These are phyloP conservation scores for Boletellus sp. DNA, from an alignment of 1,284 basidiomycete genomes.

Conservation along the genomic window DNA sequence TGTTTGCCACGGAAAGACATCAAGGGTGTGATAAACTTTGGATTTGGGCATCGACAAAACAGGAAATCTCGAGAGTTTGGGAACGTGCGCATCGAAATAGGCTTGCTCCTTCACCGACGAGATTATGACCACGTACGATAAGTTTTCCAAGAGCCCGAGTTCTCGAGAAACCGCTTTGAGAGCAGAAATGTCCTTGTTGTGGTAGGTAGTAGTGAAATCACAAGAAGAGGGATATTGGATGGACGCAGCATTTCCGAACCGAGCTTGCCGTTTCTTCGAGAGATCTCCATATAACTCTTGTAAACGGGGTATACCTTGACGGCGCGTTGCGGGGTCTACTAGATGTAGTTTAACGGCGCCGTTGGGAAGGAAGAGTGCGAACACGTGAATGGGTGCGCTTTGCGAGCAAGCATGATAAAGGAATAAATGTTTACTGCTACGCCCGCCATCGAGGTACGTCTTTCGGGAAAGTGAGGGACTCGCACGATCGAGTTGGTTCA, in stretches of 20 bases:
- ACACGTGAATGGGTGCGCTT: conserved; percentile 80
- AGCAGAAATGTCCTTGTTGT: conserved; percentile 76
- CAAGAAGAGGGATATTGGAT: conserved; percentile 72
- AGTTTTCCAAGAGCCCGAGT: conserved; percentile 68
- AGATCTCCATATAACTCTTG: conserved; percentile 70
- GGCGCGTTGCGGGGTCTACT: conserved; percentile 84
- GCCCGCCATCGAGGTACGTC: conserved; percentile 76
- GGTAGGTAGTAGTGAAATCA: conserved; percentile 75
- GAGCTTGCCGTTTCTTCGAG: conserved; percentile 42
- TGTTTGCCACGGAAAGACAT: conserved; percentile 76
- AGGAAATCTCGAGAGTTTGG: conserved; percentile 82
- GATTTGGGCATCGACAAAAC: conserved; percentile 82
- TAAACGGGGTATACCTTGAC: conserved; percentile 79
- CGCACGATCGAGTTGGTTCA: conserved; percentile 77
- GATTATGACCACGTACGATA: conserved; percentile 74
- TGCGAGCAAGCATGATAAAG: conserved; percentile 86
- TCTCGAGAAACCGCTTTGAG: conserved; percentile 90
- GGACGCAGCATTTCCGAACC: conserved; percentile 42
- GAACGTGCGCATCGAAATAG: conserved; percentile 79
- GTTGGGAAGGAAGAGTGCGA: conserved; percentile 82
- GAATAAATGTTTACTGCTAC: conserved; percentile 79
- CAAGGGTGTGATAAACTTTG: conserved; percentile 69
- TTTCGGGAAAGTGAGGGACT: conserved; percentile 57
- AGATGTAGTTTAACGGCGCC: conserved; percentile 79
- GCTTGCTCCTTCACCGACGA: conserved; percentile 83